Evolutionary conservation across 768 basidiomycete genomes (phyloP).

Genomic region (Agaricus blazei): DNA sequence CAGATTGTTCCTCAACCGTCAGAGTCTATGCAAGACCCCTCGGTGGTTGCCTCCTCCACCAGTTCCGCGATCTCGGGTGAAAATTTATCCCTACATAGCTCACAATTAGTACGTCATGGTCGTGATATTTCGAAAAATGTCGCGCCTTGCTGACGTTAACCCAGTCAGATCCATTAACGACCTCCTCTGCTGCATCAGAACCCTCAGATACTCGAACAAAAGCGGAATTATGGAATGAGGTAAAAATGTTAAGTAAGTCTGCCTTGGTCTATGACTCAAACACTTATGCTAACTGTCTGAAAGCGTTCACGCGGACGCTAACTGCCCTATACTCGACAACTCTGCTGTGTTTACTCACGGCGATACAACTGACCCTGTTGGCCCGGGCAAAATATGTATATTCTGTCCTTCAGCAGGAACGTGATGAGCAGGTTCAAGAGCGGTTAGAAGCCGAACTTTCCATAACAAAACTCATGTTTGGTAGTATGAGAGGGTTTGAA

Average conservation of each 20-base stretch:
- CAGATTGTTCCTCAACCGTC: not conserved
- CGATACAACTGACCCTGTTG: conserved; percentile 80
- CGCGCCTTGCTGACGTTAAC: not conserved
- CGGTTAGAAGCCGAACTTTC: conserved; percentile 36
- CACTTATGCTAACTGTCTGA: not conserved
- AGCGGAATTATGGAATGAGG: conserved; percentile 86
- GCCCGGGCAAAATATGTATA: conserved; percentile 78
- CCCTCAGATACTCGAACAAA: conserved; percentile 47
- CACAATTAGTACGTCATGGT: not conserved
- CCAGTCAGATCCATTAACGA: conserved; percentile 24
- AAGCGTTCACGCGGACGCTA: conserved; percentile 84
- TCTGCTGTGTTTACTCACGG: conserved; percentile 81
- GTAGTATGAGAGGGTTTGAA: conserved; percentile 19
- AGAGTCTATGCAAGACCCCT: not conserved
- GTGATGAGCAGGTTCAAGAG: conserved; percentile 50
- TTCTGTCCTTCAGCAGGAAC: conserved; percentile 56
- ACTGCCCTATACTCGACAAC: conserved; percentile 85
- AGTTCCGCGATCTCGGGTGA: not conserved
- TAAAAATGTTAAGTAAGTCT: conserved; percentile 76
- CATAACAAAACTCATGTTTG: conserved; percentile 30
- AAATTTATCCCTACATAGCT: conserved; percentile 1
- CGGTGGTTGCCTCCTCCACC: not conserved
- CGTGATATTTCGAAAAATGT: not conserved
- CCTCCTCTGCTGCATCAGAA: conserved; percentile 23
- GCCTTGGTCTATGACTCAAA: not conserved